Conservation (phyloP, 2,329 filamentous ascomycete genomes). For the Corinectria fuckeliana region DNA sequence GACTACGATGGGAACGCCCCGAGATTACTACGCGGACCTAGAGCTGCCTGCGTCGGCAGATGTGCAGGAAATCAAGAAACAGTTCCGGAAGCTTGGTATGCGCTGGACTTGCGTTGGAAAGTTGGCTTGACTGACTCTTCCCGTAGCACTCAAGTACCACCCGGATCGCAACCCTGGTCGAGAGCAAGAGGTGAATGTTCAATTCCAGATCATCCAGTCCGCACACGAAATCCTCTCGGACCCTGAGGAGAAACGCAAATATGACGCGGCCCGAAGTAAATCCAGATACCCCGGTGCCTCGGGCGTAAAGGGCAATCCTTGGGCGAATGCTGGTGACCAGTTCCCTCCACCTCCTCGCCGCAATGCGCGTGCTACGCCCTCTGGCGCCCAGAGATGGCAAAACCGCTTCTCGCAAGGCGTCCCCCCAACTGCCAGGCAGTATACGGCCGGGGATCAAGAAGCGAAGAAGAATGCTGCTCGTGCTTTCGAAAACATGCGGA, state of each 20-base stretch:
- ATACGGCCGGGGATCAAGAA: slow-evolving; percentile 43
- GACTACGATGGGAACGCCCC: slow-evolving; percentile 51
- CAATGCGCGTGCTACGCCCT: slow-evolving; percentile 33
- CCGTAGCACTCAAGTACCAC: slow-evolving; percentile 79
- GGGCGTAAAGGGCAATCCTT: slow-evolving; percentile 64
- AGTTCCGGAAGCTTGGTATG: slow-evolving; percentile 82
- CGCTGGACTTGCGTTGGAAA: background rate
- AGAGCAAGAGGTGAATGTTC: slow-evolving; percentile 78
- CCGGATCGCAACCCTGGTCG: slow-evolving; percentile 87
- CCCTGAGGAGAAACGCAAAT: slow-evolving; percentile 57
- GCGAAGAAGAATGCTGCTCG: slow-evolving; percentile 50
- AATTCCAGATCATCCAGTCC: slow-evolving; percentile 86
- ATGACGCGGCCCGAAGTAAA: slow-evolving; percentile 55
- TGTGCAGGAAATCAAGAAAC: slow-evolving; percentile 80
- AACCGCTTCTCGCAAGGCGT: slow-evolving; percentile 50
- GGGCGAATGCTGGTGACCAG: slow-evolving; percentile 55
- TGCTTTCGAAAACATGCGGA: slow-evolving; percentile 54
- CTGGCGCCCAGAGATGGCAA: slow-evolving; percentile 55
- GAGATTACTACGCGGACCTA: slow-evolving; percentile 87
- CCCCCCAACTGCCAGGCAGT: slow-evolving; percentile 52
- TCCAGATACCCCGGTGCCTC: slow-evolving; percentile 56
- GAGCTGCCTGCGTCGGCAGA: slow-evolving; percentile 73
- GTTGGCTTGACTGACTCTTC: slow-evolving; percentile 32
- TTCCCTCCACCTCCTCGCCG: slow-evolving; percentile 59
- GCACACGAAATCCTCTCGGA: slow-evolving; percentile 77